These are phyloP conservation scores for Endothia cerciana DNA, from an alignment of 2,329 filamentous ascomycete genomes.

Conservation along the genomic window DNA sequence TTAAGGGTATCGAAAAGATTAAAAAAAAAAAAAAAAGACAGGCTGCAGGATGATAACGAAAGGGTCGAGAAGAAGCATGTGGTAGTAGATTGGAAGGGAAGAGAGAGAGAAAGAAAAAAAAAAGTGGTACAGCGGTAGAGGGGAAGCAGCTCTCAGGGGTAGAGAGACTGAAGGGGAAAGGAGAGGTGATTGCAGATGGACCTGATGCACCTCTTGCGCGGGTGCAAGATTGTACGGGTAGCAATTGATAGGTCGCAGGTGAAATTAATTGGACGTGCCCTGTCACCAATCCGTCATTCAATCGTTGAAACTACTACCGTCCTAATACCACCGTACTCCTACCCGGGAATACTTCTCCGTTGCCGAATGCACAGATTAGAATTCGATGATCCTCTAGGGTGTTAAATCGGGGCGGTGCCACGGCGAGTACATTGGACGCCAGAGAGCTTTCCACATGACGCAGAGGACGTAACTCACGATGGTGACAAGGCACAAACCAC, in stretches of 20 bases:
- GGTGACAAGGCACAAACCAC: not conserved
- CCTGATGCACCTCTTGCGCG: slow-evolving; percentile 6
- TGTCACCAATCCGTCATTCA: slow-evolving; percentile 23
- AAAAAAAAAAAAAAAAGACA: slow-evolving; percentile 1
- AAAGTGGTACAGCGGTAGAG: slow-evolving; percentile 5
- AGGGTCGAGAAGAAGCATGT: slow-evolving; percentile 4
- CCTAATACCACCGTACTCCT: not conserved
- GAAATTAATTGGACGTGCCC: slow-evolving; percentile 27
- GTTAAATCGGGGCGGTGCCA: slow-evolving; percentile 4
- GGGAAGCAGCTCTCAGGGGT: slow-evolving; percentile 29
- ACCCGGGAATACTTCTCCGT: slow-evolving; percentile 20
- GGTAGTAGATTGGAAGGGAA: slow-evolving; percentile 11
- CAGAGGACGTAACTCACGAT: slow-evolving; percentile 6
- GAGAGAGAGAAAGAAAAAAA: slow-evolving; percentile 6
- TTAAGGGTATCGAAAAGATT: slow-evolving; percentile 15
- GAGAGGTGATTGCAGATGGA: slow-evolving; percentile 3
- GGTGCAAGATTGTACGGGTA: slow-evolving; percentile 21
- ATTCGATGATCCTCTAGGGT: not conserved
- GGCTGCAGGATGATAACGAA: slow-evolving; percentile 14
- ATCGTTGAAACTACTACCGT: slow-evolving; percentile 10
- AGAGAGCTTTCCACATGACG: not conserved
- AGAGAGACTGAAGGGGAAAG: slow-evolving; percentile 22
- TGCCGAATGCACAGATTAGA: slow-evolving; percentile 10
- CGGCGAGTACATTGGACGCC: not conserved
- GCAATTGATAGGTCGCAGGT: slow-evolving; percentile 24